A percentile compares a stretch with the other conserved stretches of the same genome.
Conservation (phyloP, 768 basidiomycete species). For the Boletellus emodensis region DNA sequence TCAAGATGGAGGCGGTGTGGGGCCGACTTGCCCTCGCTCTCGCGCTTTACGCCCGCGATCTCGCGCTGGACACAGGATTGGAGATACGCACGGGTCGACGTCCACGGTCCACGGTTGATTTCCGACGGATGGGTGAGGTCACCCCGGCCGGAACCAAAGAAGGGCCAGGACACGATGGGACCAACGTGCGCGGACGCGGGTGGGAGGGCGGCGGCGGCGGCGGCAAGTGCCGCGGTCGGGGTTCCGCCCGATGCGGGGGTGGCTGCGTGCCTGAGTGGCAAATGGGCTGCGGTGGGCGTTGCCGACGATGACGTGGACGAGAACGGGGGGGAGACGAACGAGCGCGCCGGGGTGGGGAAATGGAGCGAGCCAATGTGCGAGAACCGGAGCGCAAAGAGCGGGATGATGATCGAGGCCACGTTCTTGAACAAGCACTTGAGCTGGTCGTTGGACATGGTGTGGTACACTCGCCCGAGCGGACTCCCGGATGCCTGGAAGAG, state of each 20-base stretch:
- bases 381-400: conserved; percentile 76
- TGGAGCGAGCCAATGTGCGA: conserved; percentile 72
- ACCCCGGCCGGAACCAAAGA: conserved; percentile 82
- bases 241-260: conserved; percentile 5
- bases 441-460: conserved; percentile 61
- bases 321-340: too few relatives aligned
- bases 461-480: conserved; percentile 66
- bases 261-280: conserved; percentile 17
- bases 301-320: conserved; percentile 23
- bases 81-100: conserved; percentile 55
- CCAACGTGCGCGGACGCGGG: conserved; percentile 51
- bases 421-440: conserved; percentile 64
- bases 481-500: conserved; percentile 62
- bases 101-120: conserved; percentile 79
- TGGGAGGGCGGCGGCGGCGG: background rate
- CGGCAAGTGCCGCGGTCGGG: too few relatives aligned
- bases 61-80: conserved; percentile 68
- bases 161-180: conserved; percentile 86
- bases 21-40: conserved; percentile 73
- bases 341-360: conserved; percentile 23
- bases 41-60: conserved; percentile 64
- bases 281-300: conserved; percentile 31
- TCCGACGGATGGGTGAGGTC: conserved; percentile 64
- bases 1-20: conserved; percentile 78
- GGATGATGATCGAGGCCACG: conserved; percentile 63